These are phyloP conservation scores for Coemansia sp. DNA, from an alignment of 192 early-diverging fungal genomes.

Conservation along the genomic window DNA sequence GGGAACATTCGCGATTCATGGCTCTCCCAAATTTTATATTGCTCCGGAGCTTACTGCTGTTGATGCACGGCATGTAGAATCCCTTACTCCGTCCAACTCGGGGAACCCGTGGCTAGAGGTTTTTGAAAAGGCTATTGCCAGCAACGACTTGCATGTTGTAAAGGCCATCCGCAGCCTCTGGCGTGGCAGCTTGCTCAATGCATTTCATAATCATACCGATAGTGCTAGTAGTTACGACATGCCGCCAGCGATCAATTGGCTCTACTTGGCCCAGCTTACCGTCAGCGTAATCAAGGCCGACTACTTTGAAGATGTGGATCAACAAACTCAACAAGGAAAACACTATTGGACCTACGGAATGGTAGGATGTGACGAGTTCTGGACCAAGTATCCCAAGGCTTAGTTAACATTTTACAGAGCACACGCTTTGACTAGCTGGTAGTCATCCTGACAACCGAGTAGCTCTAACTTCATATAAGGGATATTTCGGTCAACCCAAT, in stretches of 20 bases:
- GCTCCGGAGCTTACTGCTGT: constrained; percentile 21
- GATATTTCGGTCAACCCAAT: no score
- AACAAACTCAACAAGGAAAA: constrained; percentile 3
- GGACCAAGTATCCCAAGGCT: constrained; percentile 6
- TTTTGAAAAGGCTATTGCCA: constrained; percentile 45
- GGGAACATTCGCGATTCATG: constrained; percentile 36
- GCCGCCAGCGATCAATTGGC: constrained; percentile 37
- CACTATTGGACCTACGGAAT: constrained; percentile 25
- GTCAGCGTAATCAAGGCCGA: constrained; percentile 8
- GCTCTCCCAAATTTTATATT: constrained; percentile 44
- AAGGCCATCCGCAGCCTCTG: constrained; percentile 58
- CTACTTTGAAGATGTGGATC: constrained; percentile 6
- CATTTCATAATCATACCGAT: constrained; percentile 6
- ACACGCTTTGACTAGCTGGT: not conserved
- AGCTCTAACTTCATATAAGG: no score
- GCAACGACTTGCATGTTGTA: constrained; percentile 57
- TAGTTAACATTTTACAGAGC: not conserved
- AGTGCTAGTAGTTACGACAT: constrained; percentile 6
- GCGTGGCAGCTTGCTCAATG: constrained; percentile 46
- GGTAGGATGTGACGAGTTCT: constrained; percentile 31
- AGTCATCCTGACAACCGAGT: not conserved
- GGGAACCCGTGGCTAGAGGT: constrained; percentile 54
- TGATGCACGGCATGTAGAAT: constrained; percentile 12
- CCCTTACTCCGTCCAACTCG: not conserved
- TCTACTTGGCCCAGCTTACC: constrained; percentile 27